Percentiles rank a stretch among this genome's conserved stretches.
Evolutionary conservation across 2,329 filamentous ascomycete genomes (phyloP).

Genomic region (Fusarium pseudocircinatum): DNA sequence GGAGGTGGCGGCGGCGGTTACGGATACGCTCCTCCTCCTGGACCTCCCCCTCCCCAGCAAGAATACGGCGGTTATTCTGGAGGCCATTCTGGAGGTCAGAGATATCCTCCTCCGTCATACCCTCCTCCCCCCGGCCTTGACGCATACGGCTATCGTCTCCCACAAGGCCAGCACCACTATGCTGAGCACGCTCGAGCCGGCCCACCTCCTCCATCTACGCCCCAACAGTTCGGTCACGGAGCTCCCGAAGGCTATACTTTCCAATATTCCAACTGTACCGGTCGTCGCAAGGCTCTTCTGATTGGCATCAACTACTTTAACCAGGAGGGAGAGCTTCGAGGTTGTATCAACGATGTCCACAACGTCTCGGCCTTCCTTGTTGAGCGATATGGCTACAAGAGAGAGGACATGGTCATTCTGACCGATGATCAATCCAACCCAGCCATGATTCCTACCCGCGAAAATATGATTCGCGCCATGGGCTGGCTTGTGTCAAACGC

Average conservation of each 20-base stretch:
- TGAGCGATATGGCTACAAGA: slow-evolving; percentile 74
- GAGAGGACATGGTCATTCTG: slow-evolving; percentile 82
- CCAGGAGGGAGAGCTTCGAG: slow-evolving; percentile 74
- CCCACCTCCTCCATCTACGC: slow-evolving; percentile 58
- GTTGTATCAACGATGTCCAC: slow-evolving; percentile 84
- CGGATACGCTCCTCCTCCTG: slow-evolving; percentile 42
- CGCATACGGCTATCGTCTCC: slow-evolving; percentile 58
- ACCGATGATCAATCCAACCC: slow-evolving; percentile 79
- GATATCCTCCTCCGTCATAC: slow-evolving; percentile 48
- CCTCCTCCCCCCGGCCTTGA: slow-evolving; percentile 57
- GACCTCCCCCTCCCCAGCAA: slow-evolving; percentile 41
- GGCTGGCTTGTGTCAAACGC: slow-evolving; percentile 78
- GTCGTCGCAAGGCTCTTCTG: slow-evolving; percentile 76
- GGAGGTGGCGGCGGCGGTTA: slow-evolving; percentile 51
- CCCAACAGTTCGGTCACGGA: slow-evolving; percentile 72
- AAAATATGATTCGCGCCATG: slow-evolving; percentile 79
- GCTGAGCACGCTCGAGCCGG: slow-evolving; percentile 45
- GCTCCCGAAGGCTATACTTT: slow-evolving; percentile 76
- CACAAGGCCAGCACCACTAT: slow-evolving; percentile 41
- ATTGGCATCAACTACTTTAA: slow-evolving; percentile 87
- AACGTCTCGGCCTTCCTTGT: slow-evolving; percentile 79
- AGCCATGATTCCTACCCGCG: slow-evolving; percentile 77
- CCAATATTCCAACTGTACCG: slow-evolving; percentile 80
- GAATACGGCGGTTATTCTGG: slow-evolving; percentile 34
- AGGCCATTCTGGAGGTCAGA: slow-evolving; percentile 38